Evolutionary conservation across 805 yeast species (phyloP), one percentile per base, ranked within the genome.

Genomic region (Lipomyces mesembrius): DNA sequence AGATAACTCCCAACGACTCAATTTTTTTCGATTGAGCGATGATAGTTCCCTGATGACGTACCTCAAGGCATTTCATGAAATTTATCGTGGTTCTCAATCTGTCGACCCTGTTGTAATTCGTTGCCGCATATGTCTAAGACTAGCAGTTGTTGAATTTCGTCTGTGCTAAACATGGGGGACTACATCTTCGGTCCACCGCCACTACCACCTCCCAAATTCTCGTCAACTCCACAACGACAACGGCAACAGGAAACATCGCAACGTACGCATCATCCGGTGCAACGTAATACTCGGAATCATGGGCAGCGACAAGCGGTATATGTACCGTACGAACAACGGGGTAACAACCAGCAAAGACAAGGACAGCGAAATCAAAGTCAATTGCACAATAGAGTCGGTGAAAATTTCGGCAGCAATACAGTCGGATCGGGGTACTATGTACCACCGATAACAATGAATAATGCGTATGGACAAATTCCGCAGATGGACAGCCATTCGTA

Each of bases 121-220:
- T 29, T 43, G 49, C 49, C 11, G 22, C 22, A 43, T 12, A 43
- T 37, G 43, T 37, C 43, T 2, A 37, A 37, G 43, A 37, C 22
- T n/a, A 8, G 49, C 7, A 17, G 8, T n/a, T 17, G 49, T n/a
- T 43, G 14, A 43, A 43, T n/a, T 43, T n/a, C 22, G 8, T 39
- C 9, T 25, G 25, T 27, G n/a, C 22, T 17, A 46, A 57, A 2
- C 35, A 65, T 62, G 66, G 52, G 60, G 59, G 72, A 72, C 25
- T 72, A 66, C 63, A 72, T 72, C 52, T 72, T 72, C 57, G 73
- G 72, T 14, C 73, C 74, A 14, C 74, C 74, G 32, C 74, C 74
- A 17, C 73, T 73, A 7, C 74, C 74, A 11, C 74, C 74, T 2
- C 63, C 74, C 14, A 60, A 27, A 59, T 34, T 32, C 62, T 20